Evolutionary conservation across 352 stramenopile species (phyloP).

Genomic region (Phytophthora pluvialis): DNA sequence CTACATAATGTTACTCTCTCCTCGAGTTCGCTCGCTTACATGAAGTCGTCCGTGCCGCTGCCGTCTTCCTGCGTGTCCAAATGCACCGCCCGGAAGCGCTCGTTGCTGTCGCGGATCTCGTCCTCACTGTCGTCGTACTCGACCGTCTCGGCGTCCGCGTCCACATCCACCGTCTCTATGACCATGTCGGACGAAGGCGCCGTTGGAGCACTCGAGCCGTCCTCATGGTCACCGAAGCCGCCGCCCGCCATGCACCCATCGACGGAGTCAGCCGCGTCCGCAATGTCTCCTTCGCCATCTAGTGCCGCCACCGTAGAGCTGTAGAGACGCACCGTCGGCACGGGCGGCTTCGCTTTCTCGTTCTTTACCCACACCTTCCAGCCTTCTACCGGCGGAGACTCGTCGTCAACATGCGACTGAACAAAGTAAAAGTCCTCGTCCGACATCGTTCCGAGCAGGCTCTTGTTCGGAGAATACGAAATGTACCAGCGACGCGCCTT

Average conservation of each 20-base stretch:
- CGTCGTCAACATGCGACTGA: conserved; percentile 80
- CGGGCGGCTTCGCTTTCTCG: conserved; percentile 65
- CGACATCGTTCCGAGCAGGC: conserved; percentile 80
- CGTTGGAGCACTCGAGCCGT: conserved; percentile 23
- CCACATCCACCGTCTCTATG: conserved; percentile 56
- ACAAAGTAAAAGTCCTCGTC: conserved; percentile 92
- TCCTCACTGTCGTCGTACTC: conserved; percentile 92
- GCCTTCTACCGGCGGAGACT: conserved; percentile 73
- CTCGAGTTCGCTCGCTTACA: conserved; percentile 50
- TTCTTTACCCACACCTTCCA: conserved; percentile 92
- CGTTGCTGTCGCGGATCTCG: conserved; percentile 90
- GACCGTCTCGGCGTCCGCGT: conserved; percentile 84
- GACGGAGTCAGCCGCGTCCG: conserved; percentile 73
- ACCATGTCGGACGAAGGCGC: conserved; percentile 35
- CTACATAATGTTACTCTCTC: conserved; percentile 43
- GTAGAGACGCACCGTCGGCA: conserved; percentile 73
- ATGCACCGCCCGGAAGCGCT: conserved; percentile 89
- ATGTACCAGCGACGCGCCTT: conserved; percentile 99
- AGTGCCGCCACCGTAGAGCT: conserved; percentile 64
- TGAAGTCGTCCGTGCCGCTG: conserved; percentile 80
- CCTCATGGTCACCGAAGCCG: conserved; percentile 28
- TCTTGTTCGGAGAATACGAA: conserved; percentile 94
- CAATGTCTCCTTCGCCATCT: conserved; percentile 58
- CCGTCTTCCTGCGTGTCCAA: conserved; percentile 85
- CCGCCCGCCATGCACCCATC: conserved; percentile 59